Evolutionary conservation across 2,329 filamentous ascomycete genomes (phyloP).

Genomic region (Rhinocladiella similis): DNA sequence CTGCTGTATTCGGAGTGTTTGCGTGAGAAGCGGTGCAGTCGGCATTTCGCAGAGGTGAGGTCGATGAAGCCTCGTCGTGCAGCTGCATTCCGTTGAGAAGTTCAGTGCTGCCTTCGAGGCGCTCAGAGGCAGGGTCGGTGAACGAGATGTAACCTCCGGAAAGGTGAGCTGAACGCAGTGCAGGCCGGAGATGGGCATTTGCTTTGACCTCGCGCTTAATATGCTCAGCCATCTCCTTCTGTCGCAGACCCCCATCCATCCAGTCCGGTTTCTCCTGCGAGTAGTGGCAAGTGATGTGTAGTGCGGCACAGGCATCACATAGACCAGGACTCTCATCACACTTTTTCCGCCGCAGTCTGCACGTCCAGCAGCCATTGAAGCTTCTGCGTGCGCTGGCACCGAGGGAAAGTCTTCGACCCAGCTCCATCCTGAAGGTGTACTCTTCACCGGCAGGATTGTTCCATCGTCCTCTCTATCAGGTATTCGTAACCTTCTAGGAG

Average conservation of each 20-base stretch:
- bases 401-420: no score
- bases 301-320: slow-evolving; percentile 52
- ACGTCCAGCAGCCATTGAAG: slow-evolving; percentile 55
- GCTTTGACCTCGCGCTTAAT: slow-evolving; percentile 61
- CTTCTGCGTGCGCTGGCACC: background rate
- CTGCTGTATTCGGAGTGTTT: slow-evolving; percentile 10
- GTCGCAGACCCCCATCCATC: slow-evolving; percentile 56
- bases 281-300: slow-evolving; percentile 61
- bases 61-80: background rate
- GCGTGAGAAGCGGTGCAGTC: background rate
- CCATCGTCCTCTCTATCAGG: no score
- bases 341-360: slow-evolving; percentile 61
- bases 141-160: slow-evolving; percentile 4
- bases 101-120: background rate
- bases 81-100: background rate
- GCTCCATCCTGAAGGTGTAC: no score
- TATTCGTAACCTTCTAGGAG: no score
- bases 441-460: no score
- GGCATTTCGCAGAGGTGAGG: background rate
- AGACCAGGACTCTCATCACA: slow-evolving; percentile 57
- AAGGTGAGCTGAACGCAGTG: slow-evolving; percentile 10
- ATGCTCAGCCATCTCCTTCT: slow-evolving; percentile 53
- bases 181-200: slow-evolving; percentile 48
- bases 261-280: slow-evolving; percentile 54
- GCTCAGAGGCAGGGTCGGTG: background rate